Evolutionary conservation across 2,329 filamentous ascomycete genomes (phyloP).

Genomic region (Aphanoascus verrucosus): DNA sequence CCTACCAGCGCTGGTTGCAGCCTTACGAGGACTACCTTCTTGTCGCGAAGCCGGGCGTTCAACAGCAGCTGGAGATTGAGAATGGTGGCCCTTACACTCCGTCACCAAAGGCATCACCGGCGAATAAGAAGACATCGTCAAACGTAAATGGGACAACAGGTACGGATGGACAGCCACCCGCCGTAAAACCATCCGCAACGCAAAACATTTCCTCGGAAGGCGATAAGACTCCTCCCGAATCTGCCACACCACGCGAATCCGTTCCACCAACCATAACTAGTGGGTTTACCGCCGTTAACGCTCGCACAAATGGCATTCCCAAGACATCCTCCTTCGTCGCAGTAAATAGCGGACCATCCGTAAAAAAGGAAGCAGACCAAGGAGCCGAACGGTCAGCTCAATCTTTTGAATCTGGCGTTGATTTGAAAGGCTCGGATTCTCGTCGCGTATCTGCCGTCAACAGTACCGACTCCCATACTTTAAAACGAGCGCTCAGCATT

Average conservation of each 20-base stretch:
- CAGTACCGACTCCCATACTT: slow-evolving; percentile 43
- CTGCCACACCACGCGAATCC: slow-evolving; percentile 22
- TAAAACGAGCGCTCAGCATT: slow-evolving; percentile 68
- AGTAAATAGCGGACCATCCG: slow-evolving; percentile 29
- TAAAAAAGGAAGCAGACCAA: slow-evolving; percentile 45
- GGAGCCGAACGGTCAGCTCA: slow-evolving; percentile 51
- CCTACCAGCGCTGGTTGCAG: slow-evolving; percentile 91
- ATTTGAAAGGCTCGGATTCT: slow-evolving; percentile 50
- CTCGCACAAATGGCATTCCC: slow-evolving; percentile 44
- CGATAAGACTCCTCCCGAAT: slow-evolving; percentile 21
- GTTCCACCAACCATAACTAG: slow-evolving; percentile 32
- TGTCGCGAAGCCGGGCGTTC: slow-evolving; percentile 86
- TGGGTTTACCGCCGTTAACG: slow-evolving; percentile 66
- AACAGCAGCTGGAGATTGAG: slow-evolving; percentile 86
- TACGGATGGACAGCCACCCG: slow-evolving; percentile 55
- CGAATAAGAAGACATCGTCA: slow-evolving; percentile 44
- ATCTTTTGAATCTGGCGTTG: slow-evolving; percentile 51
- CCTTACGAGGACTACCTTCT: slow-evolving; percentile 93
- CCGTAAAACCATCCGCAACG: slow-evolving; percentile 47
- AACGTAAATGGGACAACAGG: slow-evolving; percentile 38
- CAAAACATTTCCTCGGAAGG: slow-evolving; percentile 45
- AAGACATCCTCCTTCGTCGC: slow-evolving; percentile 42
- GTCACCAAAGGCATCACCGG: slow-evolving; percentile 62
- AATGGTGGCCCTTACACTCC: slow-evolving; percentile 84
- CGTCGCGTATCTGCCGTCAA: slow-evolving; percentile 44